phyloP scores from a whole-genome alignment of 257 asterid genomes.

The Penstemon newberryi region DNA sequence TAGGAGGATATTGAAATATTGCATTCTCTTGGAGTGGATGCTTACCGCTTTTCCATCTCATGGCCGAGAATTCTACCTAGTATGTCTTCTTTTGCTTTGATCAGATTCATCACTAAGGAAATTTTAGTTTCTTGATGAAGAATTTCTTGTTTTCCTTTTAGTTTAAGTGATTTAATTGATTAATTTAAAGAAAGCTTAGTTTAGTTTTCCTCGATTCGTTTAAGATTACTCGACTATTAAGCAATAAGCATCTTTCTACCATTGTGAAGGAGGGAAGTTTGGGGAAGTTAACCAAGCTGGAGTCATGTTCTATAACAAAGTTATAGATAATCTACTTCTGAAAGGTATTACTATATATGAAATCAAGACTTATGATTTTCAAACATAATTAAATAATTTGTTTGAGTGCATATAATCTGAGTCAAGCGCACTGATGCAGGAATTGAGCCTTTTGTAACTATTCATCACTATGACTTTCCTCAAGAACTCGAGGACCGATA shows the following conservation, averaged over 20 bases:
- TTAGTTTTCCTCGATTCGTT: background rate
- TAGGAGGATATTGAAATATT: slow-evolving; percentile 76
- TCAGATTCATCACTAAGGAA: background rate
- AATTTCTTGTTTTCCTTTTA: too few relatives aligned
- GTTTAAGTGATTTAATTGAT: too few relatives aligned
- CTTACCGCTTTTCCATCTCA: slow-evolving; percentile 79
- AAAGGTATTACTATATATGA: slow-evolving; percentile 39
- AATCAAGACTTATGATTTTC: too few relatives aligned
- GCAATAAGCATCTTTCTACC: background rate
- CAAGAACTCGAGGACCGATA: slow-evolving; percentile 66
- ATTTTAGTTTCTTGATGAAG: background rate
- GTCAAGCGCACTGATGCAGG: slow-evolving; percentile 33
- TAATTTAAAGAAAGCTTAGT: too few relatives aligned
- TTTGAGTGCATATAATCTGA: background rate
- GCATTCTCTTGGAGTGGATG: slow-evolving; percentile 58
- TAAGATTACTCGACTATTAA: background rate
- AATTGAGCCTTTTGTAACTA: slow-evolving; percentile 72
- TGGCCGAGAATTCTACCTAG: slow-evolving; percentile 85
- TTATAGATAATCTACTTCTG: slow-evolving; percentile 53
- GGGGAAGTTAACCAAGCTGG: slow-evolving; percentile 60
- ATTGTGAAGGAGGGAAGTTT: slow-evolving; percentile 50
- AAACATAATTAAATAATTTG: background rate
- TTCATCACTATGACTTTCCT: slow-evolving; percentile 71
- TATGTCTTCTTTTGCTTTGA: slow-evolving; percentile 31
- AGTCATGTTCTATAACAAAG: slow-evolving; percentile 47